Evolutionary conservation across 345 rosid genomes (phyloP).

Genomic region (Salix dunnii): DNA sequence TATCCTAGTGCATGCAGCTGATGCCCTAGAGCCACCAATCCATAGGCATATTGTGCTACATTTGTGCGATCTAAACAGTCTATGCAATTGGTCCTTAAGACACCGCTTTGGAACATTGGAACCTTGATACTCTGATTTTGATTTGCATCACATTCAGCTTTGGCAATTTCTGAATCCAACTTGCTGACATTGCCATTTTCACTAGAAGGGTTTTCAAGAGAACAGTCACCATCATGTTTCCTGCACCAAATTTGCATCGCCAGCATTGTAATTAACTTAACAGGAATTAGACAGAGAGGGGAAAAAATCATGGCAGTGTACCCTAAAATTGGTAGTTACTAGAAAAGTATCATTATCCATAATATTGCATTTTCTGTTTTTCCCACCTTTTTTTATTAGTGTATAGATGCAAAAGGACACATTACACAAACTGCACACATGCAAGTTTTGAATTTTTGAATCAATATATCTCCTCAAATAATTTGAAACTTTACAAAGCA

Average conservation of each 20-base stretch:
- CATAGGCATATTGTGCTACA: slow-evolving; percentile 91
- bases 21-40: slow-evolving; percentile 76
- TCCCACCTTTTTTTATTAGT: not conserved
- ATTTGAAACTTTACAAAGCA: not conserved
- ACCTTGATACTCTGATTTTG: slow-evolving; percentile 31
- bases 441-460: not conserved
- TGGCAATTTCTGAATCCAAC: slow-evolving; percentile 28
- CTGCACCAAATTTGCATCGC: slow-evolving; percentile 41
- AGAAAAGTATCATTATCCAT: not conserved
- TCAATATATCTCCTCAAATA: not conserved
- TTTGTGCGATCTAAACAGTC: slow-evolving; percentile 97
- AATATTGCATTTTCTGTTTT: not conserved
- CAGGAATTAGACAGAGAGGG: not conserved
- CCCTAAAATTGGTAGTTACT: not conserved
- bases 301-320: not conserved
- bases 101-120: slow-evolving; percentile 68
- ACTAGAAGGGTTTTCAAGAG: slow-evolving; percentile 17
- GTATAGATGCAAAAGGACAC: not conserved
- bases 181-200: slow-evolving; percentile 31
- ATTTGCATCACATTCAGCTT: slow-evolving; percentile 16
- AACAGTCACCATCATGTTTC: slow-evolving; percentile 30
- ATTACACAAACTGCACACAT: not conserved
- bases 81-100: slow-evolving; percentile 93
- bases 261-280: not conserved
- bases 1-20: slow-evolving; percentile 69